phyloP scores from a whole-genome alignment of 73 alveolate genomes.

The Paramecium pentaurelia region DNA sequence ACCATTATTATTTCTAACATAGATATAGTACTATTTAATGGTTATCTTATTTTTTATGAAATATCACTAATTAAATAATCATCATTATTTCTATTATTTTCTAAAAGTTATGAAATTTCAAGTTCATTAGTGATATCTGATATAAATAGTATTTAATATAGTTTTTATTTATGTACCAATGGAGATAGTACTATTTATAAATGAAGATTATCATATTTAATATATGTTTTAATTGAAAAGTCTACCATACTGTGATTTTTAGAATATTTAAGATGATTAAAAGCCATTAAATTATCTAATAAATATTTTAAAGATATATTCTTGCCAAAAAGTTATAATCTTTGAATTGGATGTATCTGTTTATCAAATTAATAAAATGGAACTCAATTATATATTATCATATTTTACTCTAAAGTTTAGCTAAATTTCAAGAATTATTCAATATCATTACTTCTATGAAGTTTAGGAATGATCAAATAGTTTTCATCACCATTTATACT shows the following conservation, averaged over 20 bases:
- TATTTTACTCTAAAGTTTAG: background rate
- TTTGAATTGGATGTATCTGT: background rate
- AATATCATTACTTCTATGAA: background rate
- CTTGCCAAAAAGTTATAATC: background rate
- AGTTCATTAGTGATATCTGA: background rate
- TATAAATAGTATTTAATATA: background rate
- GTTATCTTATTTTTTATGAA: background rate
- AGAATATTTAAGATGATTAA: background rate
- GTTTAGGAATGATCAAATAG: background rate
- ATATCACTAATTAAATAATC: background rate
- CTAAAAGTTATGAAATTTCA: background rate
- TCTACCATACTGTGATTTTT: background rate
- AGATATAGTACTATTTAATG: background rate
- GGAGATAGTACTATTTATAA: background rate
- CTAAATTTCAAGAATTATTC: background rate
- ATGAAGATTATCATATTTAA: background rate
- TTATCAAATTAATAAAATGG: background rate
- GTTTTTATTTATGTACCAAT: background rate
- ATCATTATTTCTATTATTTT: background rate
- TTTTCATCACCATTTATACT: background rate
- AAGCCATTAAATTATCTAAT: background rate
- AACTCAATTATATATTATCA: background rate
- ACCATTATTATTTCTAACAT: background rate
- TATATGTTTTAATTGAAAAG: background rate
- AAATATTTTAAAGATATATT: background rate